Conservation (phyloP, 345 rosid genomes). For the Pugionium dolabratum region DNA sequence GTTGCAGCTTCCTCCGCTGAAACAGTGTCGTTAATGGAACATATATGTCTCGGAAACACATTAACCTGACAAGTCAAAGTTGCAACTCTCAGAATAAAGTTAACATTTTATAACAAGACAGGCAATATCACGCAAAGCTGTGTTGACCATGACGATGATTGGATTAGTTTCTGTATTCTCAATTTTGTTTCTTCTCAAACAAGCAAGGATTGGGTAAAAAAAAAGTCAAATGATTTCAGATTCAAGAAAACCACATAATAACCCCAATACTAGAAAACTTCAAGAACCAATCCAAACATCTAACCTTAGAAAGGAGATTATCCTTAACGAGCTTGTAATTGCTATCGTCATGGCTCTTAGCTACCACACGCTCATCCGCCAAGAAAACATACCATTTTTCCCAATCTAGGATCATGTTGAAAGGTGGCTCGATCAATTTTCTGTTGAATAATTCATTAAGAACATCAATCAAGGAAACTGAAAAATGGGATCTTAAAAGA, state of each 20-base stretch:
- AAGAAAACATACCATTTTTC: conserved; percentile 81
- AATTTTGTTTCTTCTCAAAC: conserved; percentile 10
- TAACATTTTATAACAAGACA: conserved; percentile 24
- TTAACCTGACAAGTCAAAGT: conserved; percentile 55
- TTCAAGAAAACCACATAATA: conserved; percentile 13
- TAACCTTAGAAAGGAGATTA: conserved; percentile 71
- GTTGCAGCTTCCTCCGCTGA: conserved; percentile 84
- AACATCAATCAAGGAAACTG: neutral
- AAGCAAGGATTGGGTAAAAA: neutral
- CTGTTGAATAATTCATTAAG: conserved; percentile 50
- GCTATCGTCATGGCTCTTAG: conserved; percentile 79
- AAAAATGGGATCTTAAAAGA: conserved; percentile 1
- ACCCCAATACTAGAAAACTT: neutral
- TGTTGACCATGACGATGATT: conserved; percentile 7
- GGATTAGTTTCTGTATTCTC: neutral
- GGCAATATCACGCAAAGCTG: conserved; percentile 1
- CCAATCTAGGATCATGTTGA: conserved; percentile 87
- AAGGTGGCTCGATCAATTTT: conserved; percentile 79
- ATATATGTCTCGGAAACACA: conserved; percentile 69
- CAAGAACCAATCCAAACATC: conserved; percentile 6
- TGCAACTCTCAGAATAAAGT: conserved; percentile 11
- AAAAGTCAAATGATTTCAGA: conserved; percentile 18
- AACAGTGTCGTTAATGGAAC: conserved; percentile 74
- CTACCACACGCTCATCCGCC: conserved; percentile 85
- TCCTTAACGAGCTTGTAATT: conserved; percentile 87